These are phyloP conservation scores for Fomitopsis pinicola DNA, from an alignment of 1,284 basidiomycete species.

Conservation along the genomic window DNA sequence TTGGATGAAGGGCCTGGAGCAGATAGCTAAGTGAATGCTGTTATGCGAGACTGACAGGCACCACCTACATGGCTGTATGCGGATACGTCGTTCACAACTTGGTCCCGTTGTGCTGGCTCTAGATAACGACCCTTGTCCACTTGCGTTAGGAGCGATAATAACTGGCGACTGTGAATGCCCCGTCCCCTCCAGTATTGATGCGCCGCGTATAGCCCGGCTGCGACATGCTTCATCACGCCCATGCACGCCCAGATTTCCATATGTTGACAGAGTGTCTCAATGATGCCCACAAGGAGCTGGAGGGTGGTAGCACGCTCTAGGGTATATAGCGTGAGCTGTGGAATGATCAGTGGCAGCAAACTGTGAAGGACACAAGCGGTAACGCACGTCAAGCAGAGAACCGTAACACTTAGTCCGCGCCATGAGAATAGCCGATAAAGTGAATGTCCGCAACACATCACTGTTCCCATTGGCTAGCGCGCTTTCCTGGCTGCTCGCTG, in stretches of 20 bases:
- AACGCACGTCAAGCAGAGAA: constrained; percentile 60
- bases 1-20: constrained; percentile 42
- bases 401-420: constrained; percentile 58
- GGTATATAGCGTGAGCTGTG: constrained; percentile 55
- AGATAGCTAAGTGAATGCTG: neutral
- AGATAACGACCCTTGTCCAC: constrained; percentile 59
- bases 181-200: constrained; percentile 59
- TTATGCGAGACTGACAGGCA: neutral
- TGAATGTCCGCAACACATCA: constrained; percentile 41
- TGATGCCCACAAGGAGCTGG: constrained; percentile 53
- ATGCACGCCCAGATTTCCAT: constrained; percentile 73
- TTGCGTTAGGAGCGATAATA: constrained; percentile 57
- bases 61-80: constrained; percentile 53
- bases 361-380: neutral
- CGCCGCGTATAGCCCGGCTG: constrained; percentile 53
- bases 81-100: constrained; percentile 53
- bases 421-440: constrained; percentile 55
- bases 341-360: neutral
- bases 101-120: constrained; percentile 47
- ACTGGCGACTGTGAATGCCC: constrained; percentile 57
- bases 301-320: constrained; percentile 46
- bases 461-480: constrained; percentile 4
- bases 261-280: constrained; percentile 64
- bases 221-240: constrained; percentile 53
- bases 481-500: constrained; percentile 5